Percentiles rank a stretch among this genome's conserved stretches.
These are phyloP conservation scores for Cladosporium halotolerans DNA, from an alignment of 2,329 filamentous ascomycete species.

Conservation along the genomic window DNA sequence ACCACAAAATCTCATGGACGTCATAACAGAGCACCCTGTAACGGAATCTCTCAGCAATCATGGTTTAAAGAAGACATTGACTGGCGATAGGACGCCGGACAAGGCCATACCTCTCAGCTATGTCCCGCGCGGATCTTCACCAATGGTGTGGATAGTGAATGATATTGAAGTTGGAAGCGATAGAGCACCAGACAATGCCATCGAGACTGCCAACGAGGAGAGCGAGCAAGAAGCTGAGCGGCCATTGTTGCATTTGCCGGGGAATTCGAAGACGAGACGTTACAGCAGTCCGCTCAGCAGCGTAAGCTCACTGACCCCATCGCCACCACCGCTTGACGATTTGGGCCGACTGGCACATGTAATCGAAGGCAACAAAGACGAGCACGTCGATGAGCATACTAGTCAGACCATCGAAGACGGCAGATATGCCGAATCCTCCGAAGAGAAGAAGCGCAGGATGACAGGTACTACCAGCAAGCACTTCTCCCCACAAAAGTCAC, in stretches of 20 bases:
- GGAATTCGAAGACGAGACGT: background rate
- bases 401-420: no score
- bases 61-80: constrained; percentile 1
- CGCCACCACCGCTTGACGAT: background rate
- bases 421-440: no score
- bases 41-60: constrained; percentile 12
- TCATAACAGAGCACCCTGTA: constrained; percentile 11
- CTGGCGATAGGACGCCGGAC: constrained; percentile 1
- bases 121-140: background rate
- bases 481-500: constrained; percentile 22
- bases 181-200: background rate
- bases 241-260: background rate
- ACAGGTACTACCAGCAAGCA: constrained; percentile 30
- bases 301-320: background rate
- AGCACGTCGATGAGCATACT: no score
- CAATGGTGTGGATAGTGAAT: constrained; percentile 1
- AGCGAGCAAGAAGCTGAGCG: background rate
- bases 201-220: background rate
- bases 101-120: constrained; percentile 4
- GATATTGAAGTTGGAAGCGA: background rate
- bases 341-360: no score
- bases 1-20: background rate
- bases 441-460: constrained; percentile 25
- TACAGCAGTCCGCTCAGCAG: background rate
- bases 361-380: background rate